Conservation (phyloP, 2,329 filamentous ascomycete genomes). For the Venturia pyrina region DNA sequence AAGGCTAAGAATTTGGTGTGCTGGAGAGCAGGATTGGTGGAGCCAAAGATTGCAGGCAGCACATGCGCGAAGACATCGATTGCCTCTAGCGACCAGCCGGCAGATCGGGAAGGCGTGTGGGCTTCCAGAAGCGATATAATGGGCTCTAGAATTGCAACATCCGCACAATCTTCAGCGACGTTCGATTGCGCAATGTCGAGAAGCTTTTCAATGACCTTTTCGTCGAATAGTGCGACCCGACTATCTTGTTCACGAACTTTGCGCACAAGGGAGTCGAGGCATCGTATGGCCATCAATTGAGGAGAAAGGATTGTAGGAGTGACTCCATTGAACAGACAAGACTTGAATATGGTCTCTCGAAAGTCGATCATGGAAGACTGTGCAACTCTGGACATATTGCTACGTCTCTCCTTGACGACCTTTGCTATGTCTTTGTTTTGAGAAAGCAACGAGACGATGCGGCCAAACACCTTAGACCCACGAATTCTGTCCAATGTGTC, state of each 20-base stretch:
- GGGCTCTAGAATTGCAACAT: constrained; percentile 26
- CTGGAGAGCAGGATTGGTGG: constrained; percentile 16
- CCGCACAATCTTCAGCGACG: constrained; percentile 15
- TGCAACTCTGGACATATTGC: constrained; percentile 58
- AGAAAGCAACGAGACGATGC: constrained; percentile 48
- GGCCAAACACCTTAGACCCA: constrained; percentile 42
- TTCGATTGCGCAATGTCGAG: constrained; percentile 28
- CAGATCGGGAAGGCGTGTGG: constrained; percentile 33
- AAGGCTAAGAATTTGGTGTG: constrained; percentile 38
- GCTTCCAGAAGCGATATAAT: constrained; percentile 45
- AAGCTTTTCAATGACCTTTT: constrained; percentile 25
- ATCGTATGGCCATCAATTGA: constrained; percentile 53
- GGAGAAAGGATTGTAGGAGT: constrained; percentile 47
- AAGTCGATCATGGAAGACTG: constrained; percentile 47
- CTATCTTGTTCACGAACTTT: constrained; percentile 41
- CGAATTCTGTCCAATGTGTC: constrained; percentile 50
- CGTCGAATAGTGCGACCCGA: constrained; percentile 37
- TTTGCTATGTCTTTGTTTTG: constrained; percentile 45
- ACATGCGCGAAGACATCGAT: constrained; percentile 43
- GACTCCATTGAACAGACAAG: constrained; percentile 51
- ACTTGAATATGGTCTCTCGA: constrained; percentile 41
- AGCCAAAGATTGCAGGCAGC: constrained; percentile 22
- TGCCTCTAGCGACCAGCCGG: constrained; percentile 32
- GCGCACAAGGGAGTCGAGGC: constrained; percentile 48
- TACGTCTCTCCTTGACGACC: constrained; percentile 54